Base-by-base conservation (phyloP, 2,329 filamentous ascomycete genomes). In the Chaetomiaceae sp. region DNA sequence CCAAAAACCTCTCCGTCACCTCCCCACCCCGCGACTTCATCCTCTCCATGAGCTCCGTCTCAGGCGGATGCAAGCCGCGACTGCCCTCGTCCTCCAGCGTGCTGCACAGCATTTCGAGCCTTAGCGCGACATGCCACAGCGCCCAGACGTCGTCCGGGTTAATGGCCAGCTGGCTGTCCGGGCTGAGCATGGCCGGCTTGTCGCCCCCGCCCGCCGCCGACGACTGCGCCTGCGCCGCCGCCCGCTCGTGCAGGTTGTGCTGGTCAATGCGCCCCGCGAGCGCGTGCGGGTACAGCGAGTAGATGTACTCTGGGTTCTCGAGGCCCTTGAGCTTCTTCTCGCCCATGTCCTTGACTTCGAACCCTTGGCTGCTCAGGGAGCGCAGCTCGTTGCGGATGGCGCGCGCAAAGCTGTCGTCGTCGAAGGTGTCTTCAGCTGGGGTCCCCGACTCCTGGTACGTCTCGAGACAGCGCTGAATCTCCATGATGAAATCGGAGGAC, bases 271-370 rank as follows among this genome's bases (percentile, higher is more conserved):
- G 87, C 36, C 89, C 90, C 12, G 88, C 84, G 29, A 99, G 81
- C 0, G 87, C 83, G 68, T 96, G 91, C 2, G 94, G 92, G 68
- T 96, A 99, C 68, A 99, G 88, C 54, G 95, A 85, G 72, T 96
- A 97, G 62, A 99, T 87, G 56, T 91, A 87, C 69, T 99, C 94
- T 0, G 94, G 92, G 66, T 99, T 99, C 71, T 99, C 94, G 12
- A 99, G 83, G 27, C 94, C 94, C 72, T 99, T 99, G 53, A 99
- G 79, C 66, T 96, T 96, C 61, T 87, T 87, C 71, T 97, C 91
- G 45, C 94, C 94, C 68, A 71, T 87, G 64, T 96, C 91, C 71
- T 96, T 96, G 66, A 97, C 91, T 68, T 96, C 90, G 65, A 97
- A 99, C 7, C 94, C 94, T 71, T 95, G 90, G 44, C 85, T 91